These are phyloP conservation scores for Vigna hirtella DNA, from an alignment of 306 rosid genomes.

Conservation along the genomic window DNA sequence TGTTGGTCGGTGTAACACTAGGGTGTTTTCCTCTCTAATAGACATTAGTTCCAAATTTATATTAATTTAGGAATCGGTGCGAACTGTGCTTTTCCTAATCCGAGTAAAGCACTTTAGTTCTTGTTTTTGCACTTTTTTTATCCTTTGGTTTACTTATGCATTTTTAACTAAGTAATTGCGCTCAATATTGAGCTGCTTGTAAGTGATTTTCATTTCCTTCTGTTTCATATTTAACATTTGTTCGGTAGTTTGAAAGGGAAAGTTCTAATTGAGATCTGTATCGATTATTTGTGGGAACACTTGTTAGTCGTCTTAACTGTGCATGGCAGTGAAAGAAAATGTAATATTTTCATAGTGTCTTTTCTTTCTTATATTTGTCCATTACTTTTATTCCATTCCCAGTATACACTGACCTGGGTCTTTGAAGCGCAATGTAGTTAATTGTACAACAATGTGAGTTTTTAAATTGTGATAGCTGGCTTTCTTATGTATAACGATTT, in stretches of 20 bases:
- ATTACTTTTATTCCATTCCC: neutral
- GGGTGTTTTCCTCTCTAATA: slow-evolving; percentile 20
- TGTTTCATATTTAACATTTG: slow-evolving; percentile 9
- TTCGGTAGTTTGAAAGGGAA: slow-evolving; percentile 34
- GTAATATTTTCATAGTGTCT: neutral
- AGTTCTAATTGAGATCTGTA: slow-evolving; percentile 14
- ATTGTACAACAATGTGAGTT: neutral
- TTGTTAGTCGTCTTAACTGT: slow-evolving; percentile 17
- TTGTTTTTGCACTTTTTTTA: slow-evolving; percentile 4
- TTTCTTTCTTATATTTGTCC: slow-evolving; percentile 30
- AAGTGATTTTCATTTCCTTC: neutral
- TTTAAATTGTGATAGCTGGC: neutral
- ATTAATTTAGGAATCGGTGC: slow-evolving; percentile 20
- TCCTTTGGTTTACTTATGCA: neutral
- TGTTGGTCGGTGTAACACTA: slow-evolving; percentile 32
- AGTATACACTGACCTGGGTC: neutral
- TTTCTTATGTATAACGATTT: slow-evolving; percentile 31
- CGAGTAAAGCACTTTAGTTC: slow-evolving; percentile 39
- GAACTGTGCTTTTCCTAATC: slow-evolving; percentile 37
- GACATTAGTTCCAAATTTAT: slow-evolving; percentile 15
- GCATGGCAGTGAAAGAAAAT: neutral
- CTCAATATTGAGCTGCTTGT: slow-evolving; percentile 4
- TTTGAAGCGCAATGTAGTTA: slow-evolving; percentile 34
- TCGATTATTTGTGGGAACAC: neutral
- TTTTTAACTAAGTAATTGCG: slow-evolving; percentile 20